Percentiles rank a stretch among this genome's conserved stretches.
These are phyloP conservation scores for Paramecium caudatum DNA, from an alignment of 73 alveolate species.

Conservation along the genomic window DNA sequence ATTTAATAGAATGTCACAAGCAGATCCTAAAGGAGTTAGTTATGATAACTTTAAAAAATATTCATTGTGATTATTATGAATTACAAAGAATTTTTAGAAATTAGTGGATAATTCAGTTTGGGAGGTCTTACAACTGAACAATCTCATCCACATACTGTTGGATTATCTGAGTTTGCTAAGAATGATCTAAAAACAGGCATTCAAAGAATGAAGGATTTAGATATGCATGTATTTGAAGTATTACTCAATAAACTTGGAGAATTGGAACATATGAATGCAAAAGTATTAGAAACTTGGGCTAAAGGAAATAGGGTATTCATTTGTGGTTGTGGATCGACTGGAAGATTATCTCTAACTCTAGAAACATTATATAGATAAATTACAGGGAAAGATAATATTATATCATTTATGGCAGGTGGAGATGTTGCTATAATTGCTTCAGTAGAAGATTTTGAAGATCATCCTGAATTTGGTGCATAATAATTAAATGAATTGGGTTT, in stretches of 20 bases:
- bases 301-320: conserved; percentile 66
- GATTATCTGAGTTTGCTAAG: conserved; percentile 66
- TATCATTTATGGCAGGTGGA: conserved; percentile 76
- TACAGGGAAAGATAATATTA: conserved; percentile 48
- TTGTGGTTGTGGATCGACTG: conserved; percentile 77
- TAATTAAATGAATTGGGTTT: conserved; percentile 69
- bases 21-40: conserved; percentile 75
- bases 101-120: conserved; percentile 68
- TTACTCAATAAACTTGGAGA: conserved; percentile 31
- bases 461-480: conserved; percentile 77
- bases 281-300: conserved; percentile 46
- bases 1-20: conserved; percentile 74
- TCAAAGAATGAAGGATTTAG: conserved; percentile 53
- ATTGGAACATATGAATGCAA: conserved; percentile 60
- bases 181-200: conserved; percentile 56
- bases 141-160: conserved; percentile 71
- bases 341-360: conserved; percentile 68
- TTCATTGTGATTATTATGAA: conserved; percentile 68
- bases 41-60: conserved; percentile 76
- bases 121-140: conserved; percentile 74
- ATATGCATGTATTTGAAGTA: conserved; percentile 58
- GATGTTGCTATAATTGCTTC: conserved; percentile 74
- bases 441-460: conserved; percentile 78
- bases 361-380: conserved; percentile 69
- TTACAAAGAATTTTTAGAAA: conserved; percentile 65